Evolutionary conservation across 2,329 filamentous ascomycete genomes (phyloP), one percentile per base, ranked within the genome.

Genomic region (Diaporthe aspalathi): DNA sequence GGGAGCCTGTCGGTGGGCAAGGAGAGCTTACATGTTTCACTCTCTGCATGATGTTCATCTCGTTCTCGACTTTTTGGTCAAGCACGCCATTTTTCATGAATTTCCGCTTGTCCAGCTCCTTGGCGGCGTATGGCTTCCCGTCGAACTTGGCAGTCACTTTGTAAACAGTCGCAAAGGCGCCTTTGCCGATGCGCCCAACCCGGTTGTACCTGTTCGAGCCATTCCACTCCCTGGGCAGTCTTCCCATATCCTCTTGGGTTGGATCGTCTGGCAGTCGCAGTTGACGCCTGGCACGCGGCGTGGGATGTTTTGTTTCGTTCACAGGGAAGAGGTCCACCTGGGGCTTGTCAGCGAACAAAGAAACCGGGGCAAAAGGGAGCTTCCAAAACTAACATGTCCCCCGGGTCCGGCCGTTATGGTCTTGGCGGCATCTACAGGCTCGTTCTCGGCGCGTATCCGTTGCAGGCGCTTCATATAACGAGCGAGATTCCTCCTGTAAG

Each of bases 151-250:
- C 92, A 0, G 95, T 95, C 32, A 98, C 88, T 79, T 94, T 94
- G 82, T 97, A 95, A 1, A 99, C 96, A 0, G 92, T 94, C 5
- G 96, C 96, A 83, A 99, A 99, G 3, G 96, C 95, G 7, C 96
- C 96, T 80, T 96, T 96, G 54, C 96, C 96, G 74, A 99, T 92
- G 62, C 90, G 86, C 32, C 91, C 90, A 12, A 94, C 89, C 29
- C 94, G 91, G 77, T 97, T 97, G 82, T 98, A 99, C 73, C 90
- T 91, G 7, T 88, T 86, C 1, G 94, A 94, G 45, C 96, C 96
- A 73, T 90, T 91, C 95, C 94, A 98, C 86, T 84, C 93, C 81
- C 82, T 89, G 80, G 73, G 87, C 76, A 82, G 83, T 56, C 76
- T 77, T 38, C 78, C 78, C n/a, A 74, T 70, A 81, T 60, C 77